Conservation (phyloP, 2,329 filamentous ascomycete genomes). For the Coleophoma crateriformis region DNA sequence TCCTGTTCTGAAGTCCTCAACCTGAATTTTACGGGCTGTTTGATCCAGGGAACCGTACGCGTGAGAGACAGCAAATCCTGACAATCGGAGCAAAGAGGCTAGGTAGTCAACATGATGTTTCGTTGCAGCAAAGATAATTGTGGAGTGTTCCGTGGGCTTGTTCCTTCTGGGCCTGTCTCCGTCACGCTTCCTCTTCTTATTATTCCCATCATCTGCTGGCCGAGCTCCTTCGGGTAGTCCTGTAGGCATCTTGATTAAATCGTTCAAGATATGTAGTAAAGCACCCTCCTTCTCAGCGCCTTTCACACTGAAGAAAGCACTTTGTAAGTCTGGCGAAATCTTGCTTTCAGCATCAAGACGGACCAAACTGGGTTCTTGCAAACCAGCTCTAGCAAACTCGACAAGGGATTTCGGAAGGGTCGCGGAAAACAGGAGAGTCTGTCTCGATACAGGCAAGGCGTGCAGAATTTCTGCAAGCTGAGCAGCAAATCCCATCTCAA, state of each 20-base stretch:
- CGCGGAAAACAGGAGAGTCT: constrained; percentile 92
- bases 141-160: constrained; percentile 83
- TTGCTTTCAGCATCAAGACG: constrained; percentile 93
- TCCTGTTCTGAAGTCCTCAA: constrained; percentile 82
- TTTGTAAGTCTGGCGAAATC: constrained; percentile 92
- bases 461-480: constrained; percentile 92
- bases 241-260: constrained; percentile 87
- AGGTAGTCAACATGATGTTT: constrained; percentile 98
- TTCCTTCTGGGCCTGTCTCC: constrained; percentile 50
- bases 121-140: constrained; percentile 89
- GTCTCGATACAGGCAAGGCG: constrained; percentile 74
- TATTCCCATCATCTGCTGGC: constrained; percentile 22
- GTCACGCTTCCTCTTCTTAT: constrained; percentile 70
- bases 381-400: constrained; percentile 88
- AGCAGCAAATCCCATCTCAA: constrained; percentile 97
- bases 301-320: constrained; percentile 91
- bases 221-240: constrained; percentile 50
- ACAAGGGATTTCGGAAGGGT: constrained; percentile 91
- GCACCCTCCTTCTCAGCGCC: constrained; percentile 91
- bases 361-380: constrained; percentile 88
- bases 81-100: constrained; percentile 67
- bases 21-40: constrained; percentile 84
- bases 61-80: constrained; percentile 87
- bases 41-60: constrained; percentile 95
- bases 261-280: constrained; percentile 79